phyloP scores from a whole-genome alignment of 345 rosid species.

The Gossypium herbaceum region DNA sequence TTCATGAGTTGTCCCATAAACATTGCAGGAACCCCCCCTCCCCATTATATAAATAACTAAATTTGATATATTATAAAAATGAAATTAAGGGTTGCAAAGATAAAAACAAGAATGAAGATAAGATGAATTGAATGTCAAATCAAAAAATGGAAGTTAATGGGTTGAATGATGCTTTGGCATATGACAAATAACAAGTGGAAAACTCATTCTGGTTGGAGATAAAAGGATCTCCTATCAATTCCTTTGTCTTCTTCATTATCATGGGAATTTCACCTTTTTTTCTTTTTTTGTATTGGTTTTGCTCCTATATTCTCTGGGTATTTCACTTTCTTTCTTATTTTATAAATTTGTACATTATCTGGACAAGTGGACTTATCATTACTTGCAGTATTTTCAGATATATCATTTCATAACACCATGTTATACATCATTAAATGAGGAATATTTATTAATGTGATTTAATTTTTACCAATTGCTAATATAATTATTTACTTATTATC shows the following conservation, averaged over 20 bases:
- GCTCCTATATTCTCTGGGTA: conserved; percentile 11
- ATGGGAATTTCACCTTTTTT: neutral
- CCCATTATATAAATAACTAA: too few relatives aligned
- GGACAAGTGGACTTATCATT: conserved; percentile 28
- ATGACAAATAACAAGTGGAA: conserved; percentile 16
- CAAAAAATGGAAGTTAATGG: neutral
- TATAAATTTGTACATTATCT: neutral
- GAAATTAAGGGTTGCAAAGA: neutral
- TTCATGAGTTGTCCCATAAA: neutral
- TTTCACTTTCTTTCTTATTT: neutral
- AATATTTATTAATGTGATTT: neutral
- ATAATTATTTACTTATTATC: too few relatives aligned
- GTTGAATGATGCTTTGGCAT: conserved; percentile 19
- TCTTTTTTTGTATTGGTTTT: neutral
- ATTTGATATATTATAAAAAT: too few relatives aligned
- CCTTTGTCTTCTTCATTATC: neutral
- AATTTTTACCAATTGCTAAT: too few relatives aligned
- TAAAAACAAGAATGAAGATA: neutral
- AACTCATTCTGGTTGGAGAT: conserved; percentile 7
- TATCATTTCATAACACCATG: neutral
- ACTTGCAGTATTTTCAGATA: conserved; percentile 12
- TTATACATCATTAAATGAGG: conserved; percentile 2
- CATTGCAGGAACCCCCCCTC: too few relatives aligned
- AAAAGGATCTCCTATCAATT: conserved; percentile 5
- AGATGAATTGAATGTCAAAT: conserved; percentile 1